phyloP scores from a whole-genome alignment of 1,139 yeast genomes.

The Ogataea hybrid region DNA sequence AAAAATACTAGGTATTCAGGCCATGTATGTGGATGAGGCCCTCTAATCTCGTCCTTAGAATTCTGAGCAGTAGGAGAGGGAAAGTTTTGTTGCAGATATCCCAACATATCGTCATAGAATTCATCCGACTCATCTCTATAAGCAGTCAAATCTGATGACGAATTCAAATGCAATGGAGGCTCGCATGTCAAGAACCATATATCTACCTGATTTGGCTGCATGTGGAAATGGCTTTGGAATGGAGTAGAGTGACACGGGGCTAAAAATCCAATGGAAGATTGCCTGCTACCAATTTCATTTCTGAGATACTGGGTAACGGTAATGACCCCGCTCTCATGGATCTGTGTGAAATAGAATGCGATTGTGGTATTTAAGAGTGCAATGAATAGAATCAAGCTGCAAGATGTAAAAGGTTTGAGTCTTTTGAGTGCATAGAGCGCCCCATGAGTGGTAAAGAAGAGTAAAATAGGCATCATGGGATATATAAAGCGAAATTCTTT shows the following conservation, averaged over 20 bases:
- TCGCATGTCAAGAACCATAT: constrained; percentile 88
- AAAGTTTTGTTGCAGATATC: constrained; percentile 48
- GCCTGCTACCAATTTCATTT: constrained; percentile 31
- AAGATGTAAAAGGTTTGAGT: not conserved
- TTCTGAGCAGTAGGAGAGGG: constrained; percentile 25
- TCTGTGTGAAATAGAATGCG: constrained; percentile 43
- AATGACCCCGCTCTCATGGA: constrained; percentile 85
- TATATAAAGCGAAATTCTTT: constrained; percentile 92
- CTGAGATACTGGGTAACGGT: constrained; percentile 59
- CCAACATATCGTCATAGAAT: constrained; percentile 65
- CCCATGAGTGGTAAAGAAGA: constrained; percentile 41
- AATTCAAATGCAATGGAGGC: constrained; percentile 61
- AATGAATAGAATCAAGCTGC: not conserved
- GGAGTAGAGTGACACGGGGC: constrained; percentile 99
- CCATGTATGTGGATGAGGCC: constrained; percentile 49
- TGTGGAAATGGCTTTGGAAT: constrained; percentile 82
- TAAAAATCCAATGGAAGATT: constrained; percentile 61
- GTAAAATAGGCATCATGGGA: constrained; percentile 76
- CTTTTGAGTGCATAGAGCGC: constrained; percentile 11
- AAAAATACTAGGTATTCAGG: constrained; percentile 73
- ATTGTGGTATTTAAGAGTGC: constrained; percentile 15
- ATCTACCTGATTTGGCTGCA: constrained; percentile 41
- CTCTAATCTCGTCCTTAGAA: constrained; percentile 2
- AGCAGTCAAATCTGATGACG: constrained; percentile 31
- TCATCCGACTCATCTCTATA: constrained; percentile 87